Conservation (phyloP, 805 yeast species). For the Priceomyces fermenticarens region DNA sequence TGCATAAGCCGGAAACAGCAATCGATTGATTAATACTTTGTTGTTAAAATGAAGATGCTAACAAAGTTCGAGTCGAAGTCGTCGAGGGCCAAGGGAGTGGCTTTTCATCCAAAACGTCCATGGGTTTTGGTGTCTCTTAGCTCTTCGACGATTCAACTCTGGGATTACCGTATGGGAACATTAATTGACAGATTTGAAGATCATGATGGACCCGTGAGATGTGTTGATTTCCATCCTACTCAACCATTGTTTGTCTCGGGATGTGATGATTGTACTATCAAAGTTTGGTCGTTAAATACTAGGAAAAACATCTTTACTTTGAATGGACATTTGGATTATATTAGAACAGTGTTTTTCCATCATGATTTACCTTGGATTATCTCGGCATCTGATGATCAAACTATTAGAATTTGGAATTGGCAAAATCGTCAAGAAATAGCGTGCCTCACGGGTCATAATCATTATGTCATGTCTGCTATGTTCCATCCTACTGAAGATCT, state of each 20-base stretch:
- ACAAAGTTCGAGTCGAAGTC: conserved; percentile 92
- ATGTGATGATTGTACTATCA: conserved; percentile 93
- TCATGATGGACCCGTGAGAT: conserved; percentile 97
- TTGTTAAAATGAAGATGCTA: conserved; percentile 67
- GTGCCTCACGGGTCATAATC: conserved; percentile 95
- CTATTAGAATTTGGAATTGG: conserved; percentile 99
- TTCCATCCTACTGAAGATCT: conserved; percentile 95
- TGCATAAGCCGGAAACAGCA: background rate
- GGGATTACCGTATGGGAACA: conserved; percentile 99
- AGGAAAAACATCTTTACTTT: conserved; percentile 89
- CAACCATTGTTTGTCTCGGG: conserved; percentile 97
- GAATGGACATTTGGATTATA: conserved; percentile 91
- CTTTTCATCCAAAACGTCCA: conserved; percentile 94
- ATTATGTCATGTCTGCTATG: conserved; percentile 96
- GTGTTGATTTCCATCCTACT: conserved; percentile 94
- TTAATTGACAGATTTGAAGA: conserved; percentile 94
- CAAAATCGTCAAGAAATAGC: conserved; percentile 97
- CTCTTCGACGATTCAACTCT: conserved; percentile 96
- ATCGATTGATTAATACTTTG: conserved; percentile 4
- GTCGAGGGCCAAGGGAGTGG: conserved; percentile 95
- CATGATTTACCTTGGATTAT: conserved; percentile 96
- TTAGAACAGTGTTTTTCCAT: conserved; percentile 92
- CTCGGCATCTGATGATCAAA: conserved; percentile 95
- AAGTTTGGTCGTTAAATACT: conserved; percentile 93
- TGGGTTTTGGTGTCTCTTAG: conserved; percentile 95